phyloP scores from a whole-genome alignment of 805 yeast species.

The Metschnikowia hibisci region DNA sequence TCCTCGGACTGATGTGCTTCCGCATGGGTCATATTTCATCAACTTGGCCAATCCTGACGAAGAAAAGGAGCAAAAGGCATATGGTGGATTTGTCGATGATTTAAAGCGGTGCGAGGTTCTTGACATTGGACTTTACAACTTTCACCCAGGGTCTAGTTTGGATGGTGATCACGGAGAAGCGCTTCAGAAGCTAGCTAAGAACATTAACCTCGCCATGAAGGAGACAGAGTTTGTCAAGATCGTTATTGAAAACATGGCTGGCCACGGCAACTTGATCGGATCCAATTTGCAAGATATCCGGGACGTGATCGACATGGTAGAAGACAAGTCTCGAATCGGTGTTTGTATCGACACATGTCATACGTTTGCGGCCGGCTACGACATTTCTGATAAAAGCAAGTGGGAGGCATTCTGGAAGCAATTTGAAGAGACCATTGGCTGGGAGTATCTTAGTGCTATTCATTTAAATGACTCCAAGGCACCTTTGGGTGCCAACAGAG shows the following conservation, averaged over 20 bases:
- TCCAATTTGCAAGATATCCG: slow-evolving; percentile 71
- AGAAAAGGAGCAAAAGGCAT: slow-evolving; percentile 73
- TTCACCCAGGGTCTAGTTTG: slow-evolving; percentile 90
- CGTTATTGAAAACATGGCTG: slow-evolving; percentile 96
- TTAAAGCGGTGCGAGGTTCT: slow-evolving; percentile 80
- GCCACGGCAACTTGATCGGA: slow-evolving; percentile 89
- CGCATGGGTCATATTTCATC: slow-evolving; percentile 93
- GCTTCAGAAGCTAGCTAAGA: slow-evolving; percentile 64
- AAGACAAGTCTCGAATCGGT: slow-evolving; percentile 82
- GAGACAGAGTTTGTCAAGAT: slow-evolving; percentile 78
- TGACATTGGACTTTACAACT: slow-evolving; percentile 80
- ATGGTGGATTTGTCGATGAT: slow-evolving; percentile 79
- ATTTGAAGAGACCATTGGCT: slow-evolving; percentile 73
- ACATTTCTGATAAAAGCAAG: slow-evolving; percentile 55
- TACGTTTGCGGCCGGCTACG: slow-evolving; percentile 94
- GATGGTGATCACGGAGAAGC: slow-evolving; percentile 64
- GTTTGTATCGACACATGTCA: slow-evolving; percentile 97
- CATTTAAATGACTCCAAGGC: slow-evolving; percentile 96
- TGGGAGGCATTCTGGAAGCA: slow-evolving; percentile 69
- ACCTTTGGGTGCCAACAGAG: slow-evolving; percentile 85
- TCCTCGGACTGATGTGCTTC: slow-evolving; percentile 75
- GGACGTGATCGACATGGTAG: slow-evolving; percentile 71
- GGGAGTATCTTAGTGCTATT: slow-evolving; percentile 68
- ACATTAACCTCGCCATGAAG: slow-evolving; percentile 72
- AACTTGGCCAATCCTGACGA: slow-evolving; percentile 87